Evolutionary conservation across 2,329 filamentous ascomycete genomes (phyloP), one percentile per base, ranked within the genome.

Genomic region (Colletotrichum echinochloae): DNA sequence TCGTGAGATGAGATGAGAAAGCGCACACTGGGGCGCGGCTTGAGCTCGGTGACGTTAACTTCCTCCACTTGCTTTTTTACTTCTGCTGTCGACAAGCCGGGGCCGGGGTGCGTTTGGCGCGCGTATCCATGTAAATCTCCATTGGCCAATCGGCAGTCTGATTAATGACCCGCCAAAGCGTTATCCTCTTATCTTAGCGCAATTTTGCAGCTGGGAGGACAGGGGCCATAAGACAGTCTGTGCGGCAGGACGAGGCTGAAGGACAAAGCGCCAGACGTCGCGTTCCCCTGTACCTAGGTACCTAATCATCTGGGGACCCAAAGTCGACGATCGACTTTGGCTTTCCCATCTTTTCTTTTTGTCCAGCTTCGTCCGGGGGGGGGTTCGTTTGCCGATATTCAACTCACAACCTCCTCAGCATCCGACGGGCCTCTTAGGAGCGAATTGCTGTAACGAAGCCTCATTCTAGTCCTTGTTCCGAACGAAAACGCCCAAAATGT

Each of bases 401-500:
- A 28, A 12, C 37, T 5, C 14, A 18, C 35, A n/a, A 20, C 37
- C 3, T 35, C 18, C 35, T 30, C 9, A 1, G 7, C 39, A 52
- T 28, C 18, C 11, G 23, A 62, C 26, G 16, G 16, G 35, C 60
- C 23, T 41, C 5, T 51, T 12, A 14, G 28, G n/a, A 20, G 20
- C 44, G n/a, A 35, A 9, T 9, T 12, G 12, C 18, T 8, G 28
- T 6, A 18, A 20, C 35, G 46, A 20, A 14, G 4, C 6, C 30
- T 16, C 18, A 11, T 1, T 28, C 16, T 35, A 20, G 18, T 20
- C 16, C 37, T 26, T 28, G 33, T 20, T 44, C 3, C 18, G 30
- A 41, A 9, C n/a, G 14, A 35, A 35, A 49, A 51, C 20, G 20
- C 8, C 37, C 56, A 71, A 56, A 57, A 81, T 81, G 79, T 71